Percentiles rank a stretch among this genome's conserved stretches.
Evolutionary conservation across 768 basidiomycete species (phyloP).

Genomic region (Russula ochroleuca): DNA sequence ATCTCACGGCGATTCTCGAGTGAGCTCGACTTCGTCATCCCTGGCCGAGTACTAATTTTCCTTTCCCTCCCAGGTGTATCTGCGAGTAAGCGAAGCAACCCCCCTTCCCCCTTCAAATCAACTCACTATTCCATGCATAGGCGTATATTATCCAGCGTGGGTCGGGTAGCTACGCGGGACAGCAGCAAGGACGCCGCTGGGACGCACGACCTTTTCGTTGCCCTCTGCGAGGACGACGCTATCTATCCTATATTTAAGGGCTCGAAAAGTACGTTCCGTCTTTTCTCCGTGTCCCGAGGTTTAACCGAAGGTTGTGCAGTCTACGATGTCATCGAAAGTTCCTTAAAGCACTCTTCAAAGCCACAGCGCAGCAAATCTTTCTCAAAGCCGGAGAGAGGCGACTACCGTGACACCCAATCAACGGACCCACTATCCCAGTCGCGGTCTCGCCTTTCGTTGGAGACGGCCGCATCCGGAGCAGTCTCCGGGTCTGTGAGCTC

Average conservation of each 20-base stretch:
- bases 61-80: slow-evolving; percentile 52
- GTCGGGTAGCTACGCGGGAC: slow-evolving; percentile 80
- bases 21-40: slow-evolving; percentile 42
- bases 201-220: slow-evolving; percentile 77
- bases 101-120: neutral
- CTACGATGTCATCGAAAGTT: slow-evolving; percentile 38
- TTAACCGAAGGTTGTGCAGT: slow-evolving; percentile 32
- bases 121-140: slow-evolving; percentile 39
- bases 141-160: slow-evolving; percentile 79
- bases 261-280: slow-evolving; percentile 64
- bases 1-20: slow-evolving; percentile 92
- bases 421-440: slow-evolving; percentile 28
- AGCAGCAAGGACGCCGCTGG: slow-evolving; percentile 74
- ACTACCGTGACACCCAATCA: slow-evolving; percentile 17
- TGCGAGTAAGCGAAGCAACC: slow-evolving; percentile 66
- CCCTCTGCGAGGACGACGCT: slow-evolving; percentile 85
- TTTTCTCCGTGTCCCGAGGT: neutral
- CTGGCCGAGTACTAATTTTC: slow-evolving; percentile 23
- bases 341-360: slow-evolving; percentile 16
- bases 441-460: slow-evolving; percentile 39
- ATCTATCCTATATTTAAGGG: slow-evolving; percentile 81
- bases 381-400: slow-evolving; percentile 14
- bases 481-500: slow-evolving; percentile 24
- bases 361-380: slow-evolving; percentile 21
- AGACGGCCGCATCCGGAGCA: slow-evolving; percentile 35